Conservation (phyloP, 768 basidiomycete species). For the Rhodotorula kratochvilovae region DNA sequence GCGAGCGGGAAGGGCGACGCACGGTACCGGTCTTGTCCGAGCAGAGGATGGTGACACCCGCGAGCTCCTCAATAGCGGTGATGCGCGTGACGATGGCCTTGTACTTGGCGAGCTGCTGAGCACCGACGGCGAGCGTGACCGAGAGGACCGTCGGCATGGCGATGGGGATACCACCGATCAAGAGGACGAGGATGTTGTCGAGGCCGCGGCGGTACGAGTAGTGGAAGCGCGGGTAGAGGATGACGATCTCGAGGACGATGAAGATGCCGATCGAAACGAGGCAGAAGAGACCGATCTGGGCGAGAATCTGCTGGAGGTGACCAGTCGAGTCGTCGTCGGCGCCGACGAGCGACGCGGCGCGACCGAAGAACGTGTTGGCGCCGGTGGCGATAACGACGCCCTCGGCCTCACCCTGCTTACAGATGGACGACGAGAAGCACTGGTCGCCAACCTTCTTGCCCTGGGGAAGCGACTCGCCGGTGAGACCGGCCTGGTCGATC, state of each 20-base stretch:
- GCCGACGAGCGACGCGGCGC: conserved; percentile 93
- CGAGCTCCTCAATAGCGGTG: conserved; percentile 96
- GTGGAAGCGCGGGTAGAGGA: conserved; percentile 84
- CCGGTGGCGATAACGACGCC: conserved; percentile 98
- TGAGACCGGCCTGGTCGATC: conserved; percentile 96
- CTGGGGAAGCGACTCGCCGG: conserved; percentile 91
- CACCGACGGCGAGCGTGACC: conserved; percentile 97
- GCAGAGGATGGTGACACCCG: conserved; percentile 96
- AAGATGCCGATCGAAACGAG: conserved; percentile 93
- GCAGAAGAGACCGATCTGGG: conserved; percentile 97
- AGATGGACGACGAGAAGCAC: conserved; percentile 98
- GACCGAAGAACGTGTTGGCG: conserved; percentile 96
- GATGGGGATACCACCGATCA: conserved; percentile 99
- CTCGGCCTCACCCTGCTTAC: conserved; percentile 98
- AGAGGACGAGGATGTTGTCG: conserved; percentile 93
- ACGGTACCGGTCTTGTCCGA: conserved; percentile 71
- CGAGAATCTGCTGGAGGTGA: conserved; percentile 93
- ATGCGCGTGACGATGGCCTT: conserved; percentile 99
- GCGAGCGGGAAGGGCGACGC: not conserved
- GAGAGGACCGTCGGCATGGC: conserved; percentile 99
- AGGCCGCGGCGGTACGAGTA: conserved; percentile 90
- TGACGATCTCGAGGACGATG: conserved; percentile 83
- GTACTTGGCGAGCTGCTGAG: conserved; percentile 97
- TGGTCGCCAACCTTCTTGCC: conserved; percentile 90
- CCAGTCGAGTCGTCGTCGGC: conserved; percentile 96